Percentiles rank a stretch among this genome's conserved stretches.
phyloP scores from a whole-genome alignment of 805 yeast genomes.

The Saturnispora quitensis region DNA sequence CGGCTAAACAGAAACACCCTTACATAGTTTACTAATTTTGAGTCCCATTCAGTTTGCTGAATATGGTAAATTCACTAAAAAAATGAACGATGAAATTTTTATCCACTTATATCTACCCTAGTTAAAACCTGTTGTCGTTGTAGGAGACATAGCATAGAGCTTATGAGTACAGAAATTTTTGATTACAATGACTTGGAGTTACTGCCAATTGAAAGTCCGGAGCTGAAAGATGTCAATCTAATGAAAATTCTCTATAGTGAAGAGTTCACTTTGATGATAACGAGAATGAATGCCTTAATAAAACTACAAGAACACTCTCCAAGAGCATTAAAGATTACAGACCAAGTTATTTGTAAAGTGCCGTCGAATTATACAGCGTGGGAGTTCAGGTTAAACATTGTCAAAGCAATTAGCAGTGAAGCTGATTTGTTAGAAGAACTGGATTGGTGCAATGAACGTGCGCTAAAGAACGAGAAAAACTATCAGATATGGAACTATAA shows the following conservation, averaged over 20 bases:
- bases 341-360: slow-evolving; percentile 50
- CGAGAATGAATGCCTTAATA: slow-evolving; percentile 52
- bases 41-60: not conserved
- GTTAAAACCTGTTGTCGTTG: not conserved
- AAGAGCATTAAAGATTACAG: slow-evolving; percentile 63
- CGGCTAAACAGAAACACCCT: not conserved
- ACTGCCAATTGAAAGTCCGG: slow-evolving; percentile 9
- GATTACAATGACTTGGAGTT: slow-evolving; percentile 13
- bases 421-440: slow-evolving; percentile 43
- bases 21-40: not conserved
- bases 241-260: slow-evolving; percentile 65
- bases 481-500: slow-evolving; percentile 98
- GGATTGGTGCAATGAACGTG: slow-evolving; percentile 71
- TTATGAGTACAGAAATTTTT: not conserved
- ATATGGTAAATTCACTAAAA: not conserved
- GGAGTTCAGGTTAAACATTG: slow-evolving; percentile 56
- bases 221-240: slow-evolving; percentile 21
- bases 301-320: slow-evolving; percentile 51
- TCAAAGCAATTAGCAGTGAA: slow-evolving; percentile 28
- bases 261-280: slow-evolving; percentile 58
- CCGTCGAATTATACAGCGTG: slow-evolving; percentile 93
- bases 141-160: not conserved
- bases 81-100: not conserved
- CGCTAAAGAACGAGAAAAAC: slow-evolving; percentile 74
- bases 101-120: not conserved